phyloP scores from a whole-genome alignment of 306 rosid species.

The Sicyos edulis region DNA sequence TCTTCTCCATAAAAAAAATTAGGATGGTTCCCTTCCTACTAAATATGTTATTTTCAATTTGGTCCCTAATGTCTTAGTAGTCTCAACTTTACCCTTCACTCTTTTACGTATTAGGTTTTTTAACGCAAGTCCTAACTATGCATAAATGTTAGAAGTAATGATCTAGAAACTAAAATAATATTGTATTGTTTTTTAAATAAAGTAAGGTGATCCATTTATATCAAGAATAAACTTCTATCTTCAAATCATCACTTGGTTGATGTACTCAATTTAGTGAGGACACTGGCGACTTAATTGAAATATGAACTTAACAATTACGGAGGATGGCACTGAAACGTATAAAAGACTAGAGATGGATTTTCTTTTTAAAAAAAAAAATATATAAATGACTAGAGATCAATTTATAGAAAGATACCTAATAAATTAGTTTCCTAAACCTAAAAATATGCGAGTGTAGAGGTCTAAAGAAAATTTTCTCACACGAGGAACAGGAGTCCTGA shows the following conservation, averaged over 20 bases:
- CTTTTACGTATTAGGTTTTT: neutral
- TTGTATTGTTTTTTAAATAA: neutral
- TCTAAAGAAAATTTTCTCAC: neutral
- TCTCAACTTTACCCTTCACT: neutral
- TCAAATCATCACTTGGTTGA: neutral
- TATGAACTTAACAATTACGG: neutral
- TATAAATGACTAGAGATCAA: neutral
- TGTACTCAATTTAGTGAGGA: neutral
- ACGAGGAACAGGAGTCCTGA: neutral
- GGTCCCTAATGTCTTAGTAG: neutral
- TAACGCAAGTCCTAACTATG: neutral
- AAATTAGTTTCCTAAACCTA: neutral
- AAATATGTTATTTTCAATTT: neutral
- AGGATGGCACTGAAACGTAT: neutral
- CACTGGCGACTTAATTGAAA: neutral
- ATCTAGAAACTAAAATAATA: neutral
- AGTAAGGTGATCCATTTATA: neutral
- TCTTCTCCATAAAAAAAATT: neutral
- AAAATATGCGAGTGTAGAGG: neutral
- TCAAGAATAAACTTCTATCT: neutral
- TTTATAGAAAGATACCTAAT: neutral
- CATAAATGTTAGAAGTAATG: conserved; percentile 2
- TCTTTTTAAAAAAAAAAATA: too few relatives aligned
- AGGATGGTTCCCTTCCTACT: neutral
- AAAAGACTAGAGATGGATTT: neutral